Percentiles rank a stretch among this genome's conserved stretches.
Conservation (phyloP, 2,329 filamentous ascomycete species). For the Botrytis aclada region DNA sequence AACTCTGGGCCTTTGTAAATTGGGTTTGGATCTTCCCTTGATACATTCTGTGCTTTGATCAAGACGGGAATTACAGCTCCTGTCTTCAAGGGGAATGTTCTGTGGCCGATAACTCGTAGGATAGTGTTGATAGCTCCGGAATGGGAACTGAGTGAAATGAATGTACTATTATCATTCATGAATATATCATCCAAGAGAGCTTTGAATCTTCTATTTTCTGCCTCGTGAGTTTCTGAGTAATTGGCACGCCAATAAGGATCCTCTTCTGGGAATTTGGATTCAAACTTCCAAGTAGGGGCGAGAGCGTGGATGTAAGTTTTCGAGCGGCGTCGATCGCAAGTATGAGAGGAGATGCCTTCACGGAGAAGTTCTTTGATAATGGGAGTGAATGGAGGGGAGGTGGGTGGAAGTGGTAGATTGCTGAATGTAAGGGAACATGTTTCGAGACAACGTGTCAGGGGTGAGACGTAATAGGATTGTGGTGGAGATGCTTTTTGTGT, state of each 20-base stretch:
- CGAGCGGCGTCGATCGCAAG: conserved; percentile 61
- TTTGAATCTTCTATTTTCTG: conserved; percentile 50
- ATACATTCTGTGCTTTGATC: conserved; percentile 53
- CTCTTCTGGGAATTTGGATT: conserved; percentile 58
- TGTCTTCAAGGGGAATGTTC: conserved; percentile 60
- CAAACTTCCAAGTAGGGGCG: conserved; percentile 52
- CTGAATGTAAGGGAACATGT: conserved; percentile 62
- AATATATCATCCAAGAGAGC: conserved; percentile 57
- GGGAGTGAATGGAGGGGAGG: conserved; percentile 52
- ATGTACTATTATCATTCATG: conserved; percentile 49
- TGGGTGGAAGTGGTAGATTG: conserved; percentile 52
- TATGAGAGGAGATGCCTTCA: conserved; percentile 66
- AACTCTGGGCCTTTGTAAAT: conserved; percentile 7
- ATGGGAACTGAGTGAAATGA: conserved; percentile 59
- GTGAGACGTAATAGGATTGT: conserved; percentile 62
- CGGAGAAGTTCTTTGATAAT: conserved; percentile 62
- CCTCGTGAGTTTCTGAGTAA: conserved; percentile 44
- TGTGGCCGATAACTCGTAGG: conserved; percentile 57
- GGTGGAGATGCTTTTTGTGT: conserved; percentile 56
- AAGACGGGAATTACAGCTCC: conserved; percentile 68
- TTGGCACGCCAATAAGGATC: conserved; percentile 49
- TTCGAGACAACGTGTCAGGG: conserved; percentile 59
- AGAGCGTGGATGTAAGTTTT: conserved; percentile 50
- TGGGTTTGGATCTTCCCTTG: conserved; percentile 21
- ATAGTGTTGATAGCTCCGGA: conserved; percentile 54